Evolutionary conservation across 2,329 filamentous ascomycete genomes (phyloP).

Genomic region (Nemania diffusa): DNA sequence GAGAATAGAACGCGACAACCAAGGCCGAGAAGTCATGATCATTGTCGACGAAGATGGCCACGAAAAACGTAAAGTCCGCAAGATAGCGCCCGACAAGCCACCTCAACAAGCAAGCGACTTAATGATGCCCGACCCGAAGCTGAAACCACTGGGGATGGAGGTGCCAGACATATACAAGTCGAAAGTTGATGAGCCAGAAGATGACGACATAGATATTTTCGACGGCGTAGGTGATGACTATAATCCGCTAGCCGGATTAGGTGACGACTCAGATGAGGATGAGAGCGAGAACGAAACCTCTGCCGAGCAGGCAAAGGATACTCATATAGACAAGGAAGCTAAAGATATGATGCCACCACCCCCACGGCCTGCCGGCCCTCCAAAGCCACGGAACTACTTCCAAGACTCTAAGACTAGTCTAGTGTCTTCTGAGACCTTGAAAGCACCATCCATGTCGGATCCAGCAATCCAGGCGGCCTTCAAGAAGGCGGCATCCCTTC

Average conservation of each 20-base stretch:
- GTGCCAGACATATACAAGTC: constrained; percentile 69
- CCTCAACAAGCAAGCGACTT: constrained; percentile 55
- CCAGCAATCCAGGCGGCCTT: constrained; percentile 84
- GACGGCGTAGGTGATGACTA: constrained; percentile 74
- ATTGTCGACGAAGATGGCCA: constrained; percentile 73
- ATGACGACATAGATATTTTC: constrained; percentile 72
- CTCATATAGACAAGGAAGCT: constrained; percentile 41
- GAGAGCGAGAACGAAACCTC: constrained; percentile 47
- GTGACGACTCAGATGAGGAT: constrained; percentile 53
- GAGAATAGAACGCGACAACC: constrained; percentile 69
- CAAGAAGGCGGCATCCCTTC: constrained; percentile 80
- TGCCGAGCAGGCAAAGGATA: constrained; percentile 39
- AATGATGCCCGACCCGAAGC: constrained; percentile 63
- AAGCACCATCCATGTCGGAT: constrained; percentile 71
- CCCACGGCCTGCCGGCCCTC: constrained; percentile 51
- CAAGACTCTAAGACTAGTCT: constrained; percentile 66
- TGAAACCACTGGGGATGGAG: constrained; percentile 71
- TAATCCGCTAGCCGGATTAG: constrained; percentile 71
- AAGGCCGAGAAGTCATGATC: constrained; percentile 71
- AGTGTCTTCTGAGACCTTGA: constrained; percentile 62
- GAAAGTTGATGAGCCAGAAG: constrained; percentile 59
- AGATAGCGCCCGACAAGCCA: constrained; percentile 52
- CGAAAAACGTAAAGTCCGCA: constrained; percentile 72
- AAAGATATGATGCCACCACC: constrained; percentile 58
- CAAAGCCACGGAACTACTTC: constrained; percentile 69